Base-by-base conservation (phyloP, 83 land plant genomes). In the Thuja plicata region DNA sequence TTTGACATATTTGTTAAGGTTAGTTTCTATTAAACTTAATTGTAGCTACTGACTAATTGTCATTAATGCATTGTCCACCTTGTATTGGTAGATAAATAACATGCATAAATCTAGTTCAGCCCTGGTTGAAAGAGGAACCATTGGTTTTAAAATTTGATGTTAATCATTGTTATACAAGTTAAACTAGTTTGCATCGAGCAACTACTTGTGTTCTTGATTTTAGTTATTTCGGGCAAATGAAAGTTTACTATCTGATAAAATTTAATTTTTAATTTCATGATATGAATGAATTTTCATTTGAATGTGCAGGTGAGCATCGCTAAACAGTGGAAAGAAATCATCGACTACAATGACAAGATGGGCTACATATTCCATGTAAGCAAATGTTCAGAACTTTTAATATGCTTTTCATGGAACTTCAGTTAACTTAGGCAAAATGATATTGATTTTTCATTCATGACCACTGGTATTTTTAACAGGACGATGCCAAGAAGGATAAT, bases 271-370 rank as follows among this genome's bases (percentile, higher is more conserved):
- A 19, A 21, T 8, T 60, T 21, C 7, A 6, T 60, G 27, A 19
- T 24, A 60, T 60, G 71, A 24, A 66, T 27, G 71, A 66, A 21
- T 66, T 81, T 78, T 45, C 32, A 21, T 32, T 24, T 82, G 78
- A 70, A 84, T 84, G 27, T 86, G 86, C 94, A 97, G 99, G 92
- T 92, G 88, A 91, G 96, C 89, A 95, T 98, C 86, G 99, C 97
- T 62, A 94, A 91, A 94, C 98, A 98, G 89, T 98, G 99, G 99
- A 98, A 98, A 89, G 97, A 95, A 78, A 86, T 97, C 80, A 74
- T 97, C 84, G 95, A 98, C 80, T 88, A 86, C 89, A 89, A 88
- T 85, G 99, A 98, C 30, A 95, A 94, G 93, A 94, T 98, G 45
- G 84, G 84, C 1, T 98, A 94, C 91, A 91, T 92, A 60, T 91